Evolutionary conservation across 1,284 basidiomycete genomes (phyloP).

Genomic region (Hemileia vastatrix): DNA sequence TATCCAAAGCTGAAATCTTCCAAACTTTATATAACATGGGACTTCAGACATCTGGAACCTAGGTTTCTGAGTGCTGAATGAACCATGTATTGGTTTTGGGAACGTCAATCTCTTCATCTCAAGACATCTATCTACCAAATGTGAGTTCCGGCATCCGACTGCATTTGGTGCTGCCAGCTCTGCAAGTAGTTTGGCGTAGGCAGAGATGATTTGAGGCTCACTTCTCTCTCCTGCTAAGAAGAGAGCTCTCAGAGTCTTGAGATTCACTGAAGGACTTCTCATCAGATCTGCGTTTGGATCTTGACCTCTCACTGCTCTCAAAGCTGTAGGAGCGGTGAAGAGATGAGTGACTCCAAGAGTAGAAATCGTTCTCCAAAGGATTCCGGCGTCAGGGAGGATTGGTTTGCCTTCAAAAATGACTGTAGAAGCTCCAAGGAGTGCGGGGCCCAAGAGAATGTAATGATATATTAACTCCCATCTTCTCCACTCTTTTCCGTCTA

Average conservation of each 20-base stretch:
- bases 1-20: too few relatives aligned
- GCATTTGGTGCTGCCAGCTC: constrained; percentile 36
- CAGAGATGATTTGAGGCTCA: constrained; percentile 36
- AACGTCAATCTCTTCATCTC: too few relatives aligned
- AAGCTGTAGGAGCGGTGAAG: constrained; percentile 35
- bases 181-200: constrained; percentile 30
- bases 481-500: constrained; percentile 9
- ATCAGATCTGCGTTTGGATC: constrained; percentile 35
- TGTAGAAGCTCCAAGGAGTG: constrained; percentile 34
- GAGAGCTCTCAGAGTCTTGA: constrained; percentile 32
- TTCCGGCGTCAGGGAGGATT: constrained; percentile 38
- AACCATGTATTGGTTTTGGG: too few relatives aligned
- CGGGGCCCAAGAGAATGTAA: constrained; percentile 37
- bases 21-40: too few relatives aligned
- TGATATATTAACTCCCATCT: constrained; percentile 30
- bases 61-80: too few relatives aligned
- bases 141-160: too few relatives aligned
- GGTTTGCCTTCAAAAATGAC: constrained; percentile 42
- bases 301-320: constrained; percentile 35
- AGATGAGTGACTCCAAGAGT: constrained; percentile 33
- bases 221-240: constrained; percentile 38
- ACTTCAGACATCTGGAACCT: too few relatives aligned
- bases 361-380: constrained; percentile 36
- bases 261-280: constrained; percentile 30
- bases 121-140: too few relatives aligned